Evolutionary conservation across 2,329 filamentous ascomycete species (phyloP).

Genomic region (Arachnopeziza araneosa): DNA sequence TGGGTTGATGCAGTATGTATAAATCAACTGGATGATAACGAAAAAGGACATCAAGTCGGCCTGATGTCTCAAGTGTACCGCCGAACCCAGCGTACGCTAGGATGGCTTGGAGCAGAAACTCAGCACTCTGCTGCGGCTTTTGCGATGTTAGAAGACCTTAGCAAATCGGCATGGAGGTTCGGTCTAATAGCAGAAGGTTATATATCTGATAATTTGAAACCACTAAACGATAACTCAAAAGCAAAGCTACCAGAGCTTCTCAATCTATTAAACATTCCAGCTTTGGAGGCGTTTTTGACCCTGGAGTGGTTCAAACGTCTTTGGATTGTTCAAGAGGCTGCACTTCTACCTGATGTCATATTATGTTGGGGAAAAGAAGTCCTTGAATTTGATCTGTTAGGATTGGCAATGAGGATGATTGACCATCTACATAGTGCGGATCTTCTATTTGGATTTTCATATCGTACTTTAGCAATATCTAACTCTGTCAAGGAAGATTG

Average conservation of each 20-base stretch:
- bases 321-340: background rate
- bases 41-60: conserved; percentile 1
- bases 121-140: background rate
- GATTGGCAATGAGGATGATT: background rate
- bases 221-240: background rate
- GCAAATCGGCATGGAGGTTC: background rate
- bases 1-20: background rate
- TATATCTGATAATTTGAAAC: background rate
- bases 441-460: background rate
- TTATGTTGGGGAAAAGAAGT: background rate
- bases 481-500: background rate
- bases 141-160: background rate
- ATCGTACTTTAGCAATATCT: background rate
- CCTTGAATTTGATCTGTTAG: background rate
- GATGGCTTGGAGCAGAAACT: background rate
- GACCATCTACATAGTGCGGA: background rate
- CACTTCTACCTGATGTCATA: background rate
- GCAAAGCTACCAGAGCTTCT: background rate
- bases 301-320: background rate
- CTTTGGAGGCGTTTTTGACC: background rate
- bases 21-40: background rate
- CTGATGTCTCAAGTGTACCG: background rate
- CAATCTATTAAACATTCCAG: background rate
- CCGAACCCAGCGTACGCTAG: background rate
- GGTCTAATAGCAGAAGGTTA: background rate